Conservation (phyloP, 305 asterid species). For the Nicotiana rustica region DNA sequence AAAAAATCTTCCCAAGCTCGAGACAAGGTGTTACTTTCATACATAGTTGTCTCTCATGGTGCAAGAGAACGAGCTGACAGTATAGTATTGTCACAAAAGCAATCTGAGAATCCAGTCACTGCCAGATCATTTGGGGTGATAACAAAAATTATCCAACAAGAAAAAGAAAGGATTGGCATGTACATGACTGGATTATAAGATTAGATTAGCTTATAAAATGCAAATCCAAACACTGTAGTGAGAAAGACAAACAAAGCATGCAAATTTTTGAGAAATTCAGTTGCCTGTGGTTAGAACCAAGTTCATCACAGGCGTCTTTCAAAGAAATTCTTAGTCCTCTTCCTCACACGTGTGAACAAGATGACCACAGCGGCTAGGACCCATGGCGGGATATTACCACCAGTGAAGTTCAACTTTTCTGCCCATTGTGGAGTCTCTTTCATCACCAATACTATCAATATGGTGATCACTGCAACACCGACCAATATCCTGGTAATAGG, state of each 20-base stretch:
- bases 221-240: background rate
- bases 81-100: background rate
- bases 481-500: conserved; percentile 81
- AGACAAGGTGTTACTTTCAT: background rate
- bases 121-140: background rate
- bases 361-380: conserved; percentile 86
- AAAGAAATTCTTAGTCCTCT: conserved; percentile 77
- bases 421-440: conserved; percentile 88
- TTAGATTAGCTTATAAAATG: conserved; percentile 17
- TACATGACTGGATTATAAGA: background rate
- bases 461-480: conserved; percentile 61
- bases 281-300: background rate
- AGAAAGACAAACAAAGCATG: background rate
- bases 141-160: background rate
- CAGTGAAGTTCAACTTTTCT: conserved; percentile 64
- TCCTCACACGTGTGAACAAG: conserved; percentile 89
- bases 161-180: background rate
- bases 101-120: conserved; percentile 23
- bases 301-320: conserved; percentile 49
- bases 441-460: conserved; percentile 58
- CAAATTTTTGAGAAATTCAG: conserved; percentile 12
- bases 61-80: background rate
- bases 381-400: conserved; percentile 81
- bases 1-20: background rate
- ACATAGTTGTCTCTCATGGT: background rate